Evolutionary conservation across 305 asterid genomes (phyloP).

Genomic region (Ajuga reptans): DNA sequence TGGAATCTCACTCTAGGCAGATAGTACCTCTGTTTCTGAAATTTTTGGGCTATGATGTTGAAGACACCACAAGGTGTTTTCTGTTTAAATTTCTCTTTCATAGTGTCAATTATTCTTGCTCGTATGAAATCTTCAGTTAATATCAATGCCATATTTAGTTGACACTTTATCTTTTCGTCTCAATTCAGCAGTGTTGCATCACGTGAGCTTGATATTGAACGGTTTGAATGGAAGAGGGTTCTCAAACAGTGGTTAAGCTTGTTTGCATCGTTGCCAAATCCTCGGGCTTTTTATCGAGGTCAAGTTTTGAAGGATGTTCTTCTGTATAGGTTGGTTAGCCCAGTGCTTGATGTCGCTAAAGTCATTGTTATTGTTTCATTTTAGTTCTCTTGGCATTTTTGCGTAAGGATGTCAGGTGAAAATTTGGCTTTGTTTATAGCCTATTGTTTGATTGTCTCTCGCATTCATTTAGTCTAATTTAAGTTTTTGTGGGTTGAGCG

Average conservation of each 20-base stretch:
- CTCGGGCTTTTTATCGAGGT: constrained; percentile 51
- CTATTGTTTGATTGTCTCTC: neutral
- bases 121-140: constrained; percentile 5
- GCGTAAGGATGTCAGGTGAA: neutral
- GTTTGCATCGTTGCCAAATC: constrained; percentile 58
- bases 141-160: constrained; percentile 6
- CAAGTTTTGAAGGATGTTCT: constrained; percentile 62
- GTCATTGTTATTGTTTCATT: neutral
- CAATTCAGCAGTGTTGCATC: constrained; percentile 46
- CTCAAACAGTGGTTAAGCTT: constrained; percentile 83
- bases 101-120: neutral
- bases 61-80: constrained; percentile 46
- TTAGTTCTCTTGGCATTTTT: neutral
- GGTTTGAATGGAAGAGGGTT: constrained; percentile 68
- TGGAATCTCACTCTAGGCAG: constrained; percentile 67
- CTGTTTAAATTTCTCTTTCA: constrained; percentile 16
- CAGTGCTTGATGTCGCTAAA: neutral
- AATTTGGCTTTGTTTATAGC: neutral
- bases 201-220: constrained; percentile 36
- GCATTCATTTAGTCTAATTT: neutral
- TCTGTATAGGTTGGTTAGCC: constrained; percentile 56
- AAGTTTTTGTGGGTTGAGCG: constrained; percentile 3
- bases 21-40: constrained; percentile 70
- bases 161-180: constrained; percentile 21
- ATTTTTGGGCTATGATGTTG: constrained; percentile 63